A percentile compares a stretch with the other conserved stretches of the same genome.
Evolutionary conservation across 805 yeast species (phyloP).

Genomic region (Pichia ethanolica): DNA sequence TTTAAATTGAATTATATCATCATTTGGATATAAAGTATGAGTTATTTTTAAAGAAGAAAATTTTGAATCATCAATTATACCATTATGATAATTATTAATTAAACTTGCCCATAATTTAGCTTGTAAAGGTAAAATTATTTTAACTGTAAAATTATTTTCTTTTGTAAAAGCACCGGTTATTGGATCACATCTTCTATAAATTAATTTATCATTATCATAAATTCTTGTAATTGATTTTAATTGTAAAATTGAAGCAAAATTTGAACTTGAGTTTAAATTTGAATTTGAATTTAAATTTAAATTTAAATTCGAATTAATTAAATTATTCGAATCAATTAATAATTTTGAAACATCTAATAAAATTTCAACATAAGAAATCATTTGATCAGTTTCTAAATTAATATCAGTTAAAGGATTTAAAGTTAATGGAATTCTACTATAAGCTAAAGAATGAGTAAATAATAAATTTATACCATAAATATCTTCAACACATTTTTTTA

Average conservation of each 20-base stretch:
- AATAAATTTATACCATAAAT: constrained; percentile 13
- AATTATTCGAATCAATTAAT: background rate
- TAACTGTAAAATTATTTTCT: constrained; percentile 13
- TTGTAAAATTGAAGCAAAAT: constrained; percentile 23
- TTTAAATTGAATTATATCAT: constrained; percentile 18
- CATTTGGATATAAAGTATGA: constrained; percentile 25
- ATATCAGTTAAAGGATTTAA: constrained; percentile 12
- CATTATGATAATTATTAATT: constrained; percentile 26
- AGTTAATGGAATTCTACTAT: constrained; percentile 21
- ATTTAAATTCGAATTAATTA: background rate
- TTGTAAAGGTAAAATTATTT: constrained; percentile 25
- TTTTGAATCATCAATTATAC: constrained; percentile 17
- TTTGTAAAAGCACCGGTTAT: constrained; percentile 22
- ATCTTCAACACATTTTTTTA: constrained; percentile 20
- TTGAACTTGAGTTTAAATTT: constrained; percentile 14
- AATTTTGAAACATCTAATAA: constrained; percentile 17
- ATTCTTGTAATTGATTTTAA: constrained; percentile 22
- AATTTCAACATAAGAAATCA: constrained; percentile 24
- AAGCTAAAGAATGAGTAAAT: constrained; percentile 21
- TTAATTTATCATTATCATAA: constrained; percentile 17
- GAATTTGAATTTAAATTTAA: no score
- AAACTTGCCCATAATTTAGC: constrained; percentile 28
- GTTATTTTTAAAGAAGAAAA: constrained; percentile 21
- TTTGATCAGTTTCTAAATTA: constrained; percentile 21
- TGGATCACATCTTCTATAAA: constrained; percentile 24